These are phyloP conservation scores for Tuber umbilicatum DNA, from an alignment of 495 filamentous ascomycete species.

Conservation along the genomic window DNA sequence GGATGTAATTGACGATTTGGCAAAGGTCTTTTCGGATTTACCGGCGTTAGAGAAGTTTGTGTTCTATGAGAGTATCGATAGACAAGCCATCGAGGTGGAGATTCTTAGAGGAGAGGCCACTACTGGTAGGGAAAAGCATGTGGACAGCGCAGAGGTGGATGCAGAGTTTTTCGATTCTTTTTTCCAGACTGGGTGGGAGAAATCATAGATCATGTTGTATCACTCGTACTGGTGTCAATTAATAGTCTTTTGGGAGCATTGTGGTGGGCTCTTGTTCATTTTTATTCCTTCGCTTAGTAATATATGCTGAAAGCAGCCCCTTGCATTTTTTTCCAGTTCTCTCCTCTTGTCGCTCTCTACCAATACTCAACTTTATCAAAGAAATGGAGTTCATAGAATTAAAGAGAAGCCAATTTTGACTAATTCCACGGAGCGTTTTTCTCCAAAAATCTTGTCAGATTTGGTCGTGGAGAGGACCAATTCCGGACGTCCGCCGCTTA, in stretches of 20 bases:
- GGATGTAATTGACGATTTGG: slow-evolving; percentile 18
- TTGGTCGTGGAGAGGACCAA: neutral
- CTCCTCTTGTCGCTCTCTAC: neutral
- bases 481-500: neutral
- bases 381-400: neutral
- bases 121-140: slow-evolving; percentile 16
- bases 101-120: slow-evolving; percentile 21
- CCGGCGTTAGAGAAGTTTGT: slow-evolving; percentile 23
- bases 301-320: slow-evolving; percentile 8
- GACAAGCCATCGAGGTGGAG: slow-evolving; percentile 21
- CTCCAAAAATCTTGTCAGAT: too few species aligned
- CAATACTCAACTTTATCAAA: neutral
- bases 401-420: neutral
- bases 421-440: neutral
- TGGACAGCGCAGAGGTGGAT: slow-evolving; percentile 19
- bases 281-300: slow-evolving; percentile 3
- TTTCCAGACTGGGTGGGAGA: slow-evolving; percentile 34
- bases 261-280: neutral
- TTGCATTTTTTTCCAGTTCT: neutral
- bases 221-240: neutral
- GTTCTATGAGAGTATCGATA: slow-evolving; percentile 18
- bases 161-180: slow-evolving; percentile 26
- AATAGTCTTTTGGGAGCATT: neutral
- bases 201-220: slow-evolving; percentile 1
- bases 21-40: slow-evolving; percentile 15